phyloP scores from a whole-genome alignment of 179 eudicot genomes.

The Beta lomatogona region DNA sequence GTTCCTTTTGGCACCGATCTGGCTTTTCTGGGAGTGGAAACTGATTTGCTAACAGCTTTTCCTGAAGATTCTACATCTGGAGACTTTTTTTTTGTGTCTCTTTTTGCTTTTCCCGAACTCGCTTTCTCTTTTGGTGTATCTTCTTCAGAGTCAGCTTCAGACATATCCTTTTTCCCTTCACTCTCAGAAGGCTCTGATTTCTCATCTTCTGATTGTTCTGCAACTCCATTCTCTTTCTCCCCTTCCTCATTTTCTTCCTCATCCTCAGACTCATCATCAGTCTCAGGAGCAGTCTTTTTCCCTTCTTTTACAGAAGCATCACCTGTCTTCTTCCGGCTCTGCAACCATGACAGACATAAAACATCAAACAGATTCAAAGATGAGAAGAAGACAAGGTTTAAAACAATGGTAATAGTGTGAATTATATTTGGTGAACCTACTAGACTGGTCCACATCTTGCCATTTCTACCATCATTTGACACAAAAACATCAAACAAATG shows the following conservation, averaged over 20 bases:
- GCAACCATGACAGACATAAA: constrained; percentile 28
- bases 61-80: constrained; percentile 45
- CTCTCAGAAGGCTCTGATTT: constrained; percentile 57
- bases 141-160: constrained; percentile 69
- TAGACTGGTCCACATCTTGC: not conserved
- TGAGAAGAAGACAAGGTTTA: not conserved
- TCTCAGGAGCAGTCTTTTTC: constrained; percentile 41
- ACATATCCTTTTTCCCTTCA: constrained; percentile 52
- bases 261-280: constrained; percentile 58
- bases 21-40: constrained; percentile 45
- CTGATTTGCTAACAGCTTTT: constrained; percentile 52
- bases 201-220: constrained; percentile 53
- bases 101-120: constrained; percentile 37
- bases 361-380: not conserved
- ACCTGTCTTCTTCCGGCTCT: constrained; percentile 49
- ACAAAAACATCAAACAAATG: not conserved
- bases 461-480: not conserved
- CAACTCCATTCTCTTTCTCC: constrained; percentile 50
- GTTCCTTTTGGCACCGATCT: constrained; percentile 50
- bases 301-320: constrained; percentile 46
- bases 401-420: not conserved
- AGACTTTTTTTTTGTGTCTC: constrained; percentile 46
- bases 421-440: not conserved
- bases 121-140: constrained; percentile 43
- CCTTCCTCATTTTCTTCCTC: constrained; percentile 48